These are phyloP conservation scores for Candida pseudocylindracea DNA, from an alignment of 1,139 yeast species.

Conservation along the genomic window DNA sequence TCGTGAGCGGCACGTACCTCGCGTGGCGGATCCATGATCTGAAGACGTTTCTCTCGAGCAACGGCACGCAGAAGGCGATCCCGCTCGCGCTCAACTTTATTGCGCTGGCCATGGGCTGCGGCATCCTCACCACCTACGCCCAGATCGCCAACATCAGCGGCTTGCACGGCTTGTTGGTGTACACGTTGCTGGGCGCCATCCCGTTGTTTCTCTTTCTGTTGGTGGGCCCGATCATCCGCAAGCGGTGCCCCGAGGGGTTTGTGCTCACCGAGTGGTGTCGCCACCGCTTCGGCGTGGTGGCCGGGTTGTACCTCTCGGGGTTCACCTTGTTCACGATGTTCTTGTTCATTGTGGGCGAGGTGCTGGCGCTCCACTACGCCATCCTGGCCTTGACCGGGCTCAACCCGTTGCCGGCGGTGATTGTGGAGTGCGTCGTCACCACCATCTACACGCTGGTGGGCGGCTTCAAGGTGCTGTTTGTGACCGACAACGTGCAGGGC, in stretches of 20 bases:
- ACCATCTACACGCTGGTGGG: constrained; percentile 76
- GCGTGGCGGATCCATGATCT: constrained; percentile 28
- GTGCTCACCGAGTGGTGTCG: constrained; percentile 92
- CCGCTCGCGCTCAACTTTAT: constrained; percentile 71
- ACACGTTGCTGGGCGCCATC: constrained; percentile 59
- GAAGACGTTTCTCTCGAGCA: constrained; percentile 43
- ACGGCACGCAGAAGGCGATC: constrained; percentile 61
- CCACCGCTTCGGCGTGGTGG: constrained; percentile 47
- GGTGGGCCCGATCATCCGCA: constrained; percentile 63
- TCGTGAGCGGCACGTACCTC: constrained; percentile 32
- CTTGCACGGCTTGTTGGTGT: constrained; percentile 68
- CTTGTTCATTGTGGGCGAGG: constrained; percentile 72
- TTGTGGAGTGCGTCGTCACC: constrained; percentile 75
- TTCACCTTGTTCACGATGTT: constrained; percentile 77
- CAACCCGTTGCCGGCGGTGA: constrained; percentile 60
- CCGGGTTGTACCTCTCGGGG: constrained; percentile 56
- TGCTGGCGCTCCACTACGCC: constrained; percentile 60
- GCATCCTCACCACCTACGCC: constrained; percentile 67
- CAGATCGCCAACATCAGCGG: constrained; percentile 78
- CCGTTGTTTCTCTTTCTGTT: constrained; percentile 70
- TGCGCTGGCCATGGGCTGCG: constrained; percentile 87
- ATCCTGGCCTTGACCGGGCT: constrained; percentile 60
- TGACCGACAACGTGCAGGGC: constrained; percentile 83
- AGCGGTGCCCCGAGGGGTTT: constrained; percentile 73
- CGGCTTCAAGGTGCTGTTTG: constrained; percentile 74